These are phyloP conservation scores for Cytospora piceae DNA, from an alignment of 2,329 filamentous ascomycete species.

Conservation along the genomic window DNA sequence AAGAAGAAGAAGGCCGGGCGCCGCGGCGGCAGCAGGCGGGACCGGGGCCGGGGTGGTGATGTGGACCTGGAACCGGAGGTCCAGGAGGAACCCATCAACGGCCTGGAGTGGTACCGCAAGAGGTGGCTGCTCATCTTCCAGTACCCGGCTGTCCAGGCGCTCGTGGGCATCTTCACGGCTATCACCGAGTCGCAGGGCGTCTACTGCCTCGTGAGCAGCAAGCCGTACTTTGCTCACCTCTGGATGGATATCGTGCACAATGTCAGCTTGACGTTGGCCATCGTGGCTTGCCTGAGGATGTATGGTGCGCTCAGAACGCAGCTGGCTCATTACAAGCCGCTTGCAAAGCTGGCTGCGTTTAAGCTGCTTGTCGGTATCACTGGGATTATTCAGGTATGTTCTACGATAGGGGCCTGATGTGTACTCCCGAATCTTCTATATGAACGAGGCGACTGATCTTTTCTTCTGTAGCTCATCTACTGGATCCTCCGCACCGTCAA, in stretches of 20 bases:
- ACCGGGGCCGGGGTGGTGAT: background rate
- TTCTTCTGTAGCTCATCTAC: conserved; percentile 33
- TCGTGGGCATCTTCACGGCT: conserved; percentile 47
- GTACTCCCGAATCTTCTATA: background rate
- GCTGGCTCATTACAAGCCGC: conserved; percentile 37
- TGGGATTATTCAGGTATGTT: conserved; percentile 37
- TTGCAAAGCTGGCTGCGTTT: conserved; percentile 41
- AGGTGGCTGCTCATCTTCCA: conserved; percentile 45
- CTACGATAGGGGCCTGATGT: background rate
- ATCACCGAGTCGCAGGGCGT: conserved; percentile 37
- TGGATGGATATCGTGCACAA: conserved; percentile 38
- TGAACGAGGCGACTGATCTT: background rate
- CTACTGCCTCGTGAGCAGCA: conserved; percentile 39
- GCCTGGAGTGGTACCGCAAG: conserved; percentile 39
- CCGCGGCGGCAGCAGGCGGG: conserved; percentile 24
- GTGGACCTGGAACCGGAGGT: background rate
- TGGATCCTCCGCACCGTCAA: conserved; percentile 35
- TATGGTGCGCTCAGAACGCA: conserved; percentile 36
- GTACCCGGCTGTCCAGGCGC: conserved; percentile 42
- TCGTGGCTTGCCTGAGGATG: conserved; percentile 36
- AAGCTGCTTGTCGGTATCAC: conserved; percentile 41
- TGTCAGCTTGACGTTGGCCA: conserved; percentile 34
- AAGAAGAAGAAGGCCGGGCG: conserved; percentile 33
- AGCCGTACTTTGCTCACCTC: conserved; percentile 38
- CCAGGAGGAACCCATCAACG: conserved; percentile 34